Base-by-base conservation (phyloP, 2,329 filamentous ascomycete genomes). In the Diaporthe sp. region DNA sequence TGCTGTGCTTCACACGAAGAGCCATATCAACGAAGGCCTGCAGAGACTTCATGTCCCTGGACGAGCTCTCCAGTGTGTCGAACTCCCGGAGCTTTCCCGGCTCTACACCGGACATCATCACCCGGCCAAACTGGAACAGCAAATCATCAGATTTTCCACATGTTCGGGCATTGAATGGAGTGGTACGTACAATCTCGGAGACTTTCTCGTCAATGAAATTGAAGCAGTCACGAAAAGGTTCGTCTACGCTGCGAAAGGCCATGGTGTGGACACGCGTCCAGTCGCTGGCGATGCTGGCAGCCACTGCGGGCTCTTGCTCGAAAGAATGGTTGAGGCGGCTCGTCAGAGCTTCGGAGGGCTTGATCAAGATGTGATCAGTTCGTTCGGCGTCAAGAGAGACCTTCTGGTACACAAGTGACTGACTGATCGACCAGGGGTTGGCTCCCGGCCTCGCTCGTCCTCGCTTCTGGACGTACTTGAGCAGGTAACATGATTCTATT, bases 71-170 rank as follows among this genome's bases (percentile, higher is more conserved):
- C 12, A 53, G 51, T n/a, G 51, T 53, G 51, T 53, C 51, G 12
- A 53, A 53, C 51, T 53, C 51, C 51, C 51, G 51, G 51, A 53
- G 51, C n/a, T 53, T 53, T 53, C 51, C 51, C n/a, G 51, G 51
- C 51, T 53, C 51, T 10, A 53, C 51, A n/a, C 51, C 51, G 12
- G n/a, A 25, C 51, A 53, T 53, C 51, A 53, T 53, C 51, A 53
- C 51, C n/a, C 51, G 51, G n/a, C 51, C 51, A 28, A 53, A 53
- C 51, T 53, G 51, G 12, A 10, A 28, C 51, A 53, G n/a, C 10
- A 25, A 53, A 25, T 15, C 51, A 53, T 9, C 51, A 28, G 1
- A 25, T 15, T 28, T 53, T 12, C 51, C 3, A n/a, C n/a, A 28
- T 53, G n/a, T 6, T 13, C 8, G 1, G n/a, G n/a, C 9, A 28